These are phyloP conservation scores for Aspergillus mulundensis DNA, from an alignment of 495 filamentous ascomycete genomes.

Conservation along the genomic window DNA sequence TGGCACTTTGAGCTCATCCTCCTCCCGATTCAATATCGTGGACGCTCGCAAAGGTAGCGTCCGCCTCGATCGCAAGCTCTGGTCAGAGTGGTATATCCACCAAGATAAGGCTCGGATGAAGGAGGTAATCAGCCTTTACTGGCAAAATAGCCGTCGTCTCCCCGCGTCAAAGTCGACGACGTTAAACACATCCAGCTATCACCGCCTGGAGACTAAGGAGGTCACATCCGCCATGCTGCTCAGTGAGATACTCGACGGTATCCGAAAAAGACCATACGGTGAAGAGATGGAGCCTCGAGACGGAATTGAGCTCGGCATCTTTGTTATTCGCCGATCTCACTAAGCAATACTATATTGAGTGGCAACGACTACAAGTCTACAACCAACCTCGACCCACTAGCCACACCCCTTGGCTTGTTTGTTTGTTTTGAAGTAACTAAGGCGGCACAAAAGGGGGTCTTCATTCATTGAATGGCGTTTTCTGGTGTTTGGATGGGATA, in stretches of 20 bases:
- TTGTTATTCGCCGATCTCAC: conserved; percentile 53
- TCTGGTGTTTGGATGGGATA: conserved; percentile 11
- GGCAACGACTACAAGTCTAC: not conserved
- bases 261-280: conserved; percentile 46
- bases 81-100: conserved; percentile 69
- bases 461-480: conserved; percentile 18
- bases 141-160: conserved; percentile 46
- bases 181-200: conserved; percentile 30
- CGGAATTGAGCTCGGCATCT: conserved; percentile 60
- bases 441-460: conserved; percentile 14
- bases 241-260: conserved; percentile 60
- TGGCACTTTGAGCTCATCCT: conserved; percentile 34
- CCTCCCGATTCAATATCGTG: conserved; percentile 45
- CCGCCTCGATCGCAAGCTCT: conserved; percentile 52
- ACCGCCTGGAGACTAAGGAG: conserved; percentile 36
- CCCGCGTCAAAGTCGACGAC: conserved; percentile 32
- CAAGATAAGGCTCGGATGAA: conserved; percentile 67
- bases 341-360: conserved; percentile 15
- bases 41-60: conserved; percentile 52
- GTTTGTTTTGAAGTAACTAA: conserved; percentile 6
- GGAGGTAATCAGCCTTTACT: conserved; percentile 55
- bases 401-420: conserved; percentile 9
- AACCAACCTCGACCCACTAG: conserved; percentile 4
- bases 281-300: conserved; percentile 41
- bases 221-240: conserved; percentile 53